phyloP scores from a whole-genome alignment of 345 rosid genomes.

The Brassica nigra region DNA sequence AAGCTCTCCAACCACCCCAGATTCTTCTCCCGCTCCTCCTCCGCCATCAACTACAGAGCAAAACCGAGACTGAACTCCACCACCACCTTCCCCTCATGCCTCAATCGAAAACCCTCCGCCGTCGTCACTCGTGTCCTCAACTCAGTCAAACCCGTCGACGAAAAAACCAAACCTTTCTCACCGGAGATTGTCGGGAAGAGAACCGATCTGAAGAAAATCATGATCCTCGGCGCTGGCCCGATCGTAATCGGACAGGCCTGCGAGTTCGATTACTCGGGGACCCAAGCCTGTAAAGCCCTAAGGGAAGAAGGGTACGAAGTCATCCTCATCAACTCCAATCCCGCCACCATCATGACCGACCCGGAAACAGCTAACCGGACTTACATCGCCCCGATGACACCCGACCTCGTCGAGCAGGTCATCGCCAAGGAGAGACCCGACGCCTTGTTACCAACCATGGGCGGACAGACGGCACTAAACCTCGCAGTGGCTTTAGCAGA shows the following conservation, averaged over 20 bases:
- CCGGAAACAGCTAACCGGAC: conserved; percentile 90
- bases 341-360: conserved; percentile 98
- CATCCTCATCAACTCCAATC: conserved; percentile 85
- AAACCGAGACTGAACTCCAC: conserved; percentile 11
- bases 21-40: conserved; percentile 34
- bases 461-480: conserved; percentile 94
- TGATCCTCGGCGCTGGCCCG: conserved; percentile 97
- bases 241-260: conserved; percentile 98
- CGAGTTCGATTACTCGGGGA: conserved; percentile 97
- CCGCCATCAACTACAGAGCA: conserved; percentile 26
- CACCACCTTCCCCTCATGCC: conserved; percentile 40
- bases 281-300: conserved; percentile 93
- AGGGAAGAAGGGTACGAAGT: conserved; percentile 91
- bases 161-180: conserved; percentile 3
- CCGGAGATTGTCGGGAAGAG: conserved; percentile 52
- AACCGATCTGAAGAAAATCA: conserved; percentile 82
- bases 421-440: conserved; percentile 86
- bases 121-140: conserved; percentile 16
- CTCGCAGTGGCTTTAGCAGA: conserved; percentile 91
- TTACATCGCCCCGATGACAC: conserved; percentile 87
- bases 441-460: conserved; percentile 92
- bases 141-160: conserved; percentile 20
- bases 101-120: conserved; percentile 18
- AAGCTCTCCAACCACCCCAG: conserved; percentile 23
- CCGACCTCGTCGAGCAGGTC: conserved; percentile 84